phyloP scores from a whole-genome alignment of 169 alveolate species.

The Plasmodium vivax region DNA sequence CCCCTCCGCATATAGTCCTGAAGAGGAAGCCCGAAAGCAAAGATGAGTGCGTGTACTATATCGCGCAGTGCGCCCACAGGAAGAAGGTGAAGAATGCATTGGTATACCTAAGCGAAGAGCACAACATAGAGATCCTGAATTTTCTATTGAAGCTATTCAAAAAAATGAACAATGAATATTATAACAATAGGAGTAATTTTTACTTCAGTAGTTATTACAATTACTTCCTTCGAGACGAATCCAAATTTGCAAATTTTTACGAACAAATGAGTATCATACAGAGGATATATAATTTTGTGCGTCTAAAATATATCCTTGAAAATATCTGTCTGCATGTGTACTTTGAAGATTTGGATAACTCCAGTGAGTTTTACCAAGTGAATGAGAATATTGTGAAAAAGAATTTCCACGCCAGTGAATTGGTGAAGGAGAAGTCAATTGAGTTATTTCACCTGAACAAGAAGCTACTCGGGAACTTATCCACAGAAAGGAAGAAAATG shows the following conservation, averaged over 20 bases:
- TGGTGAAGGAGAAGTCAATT: constrained; percentile 21
- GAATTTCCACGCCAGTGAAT: constrained; percentile 5
- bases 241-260: constrained; percentile 38
- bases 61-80: constrained; percentile 9
- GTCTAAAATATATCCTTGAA: constrained; percentile 44
- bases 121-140: constrained; percentile 52
- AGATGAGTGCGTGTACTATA: constrained; percentile 39
- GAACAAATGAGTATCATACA: constrained; percentile 58
- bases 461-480: not conserved
- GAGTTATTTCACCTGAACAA: constrained; percentile 33
- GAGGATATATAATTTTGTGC: constrained; percentile 46
- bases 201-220: constrained; percentile 40
- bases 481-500: constrained; percentile 22
- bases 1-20: not conserved
- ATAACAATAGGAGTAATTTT: constrained; percentile 24
- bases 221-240: constrained; percentile 27
- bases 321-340: constrained; percentile 49
- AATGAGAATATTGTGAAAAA: constrained; percentile 7
- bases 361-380: constrained; percentile 13
- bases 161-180: constrained; percentile 68
- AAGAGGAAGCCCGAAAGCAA: constrained; percentile 31
- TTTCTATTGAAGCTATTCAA: constrained; percentile 60
- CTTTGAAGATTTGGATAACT: constrained; percentile 14
- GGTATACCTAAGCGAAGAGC: constrained; percentile 28
- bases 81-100: constrained; percentile 61